Conservation (phyloP, 257 asterid genomes). For the Przewalskia tangutica region DNA sequence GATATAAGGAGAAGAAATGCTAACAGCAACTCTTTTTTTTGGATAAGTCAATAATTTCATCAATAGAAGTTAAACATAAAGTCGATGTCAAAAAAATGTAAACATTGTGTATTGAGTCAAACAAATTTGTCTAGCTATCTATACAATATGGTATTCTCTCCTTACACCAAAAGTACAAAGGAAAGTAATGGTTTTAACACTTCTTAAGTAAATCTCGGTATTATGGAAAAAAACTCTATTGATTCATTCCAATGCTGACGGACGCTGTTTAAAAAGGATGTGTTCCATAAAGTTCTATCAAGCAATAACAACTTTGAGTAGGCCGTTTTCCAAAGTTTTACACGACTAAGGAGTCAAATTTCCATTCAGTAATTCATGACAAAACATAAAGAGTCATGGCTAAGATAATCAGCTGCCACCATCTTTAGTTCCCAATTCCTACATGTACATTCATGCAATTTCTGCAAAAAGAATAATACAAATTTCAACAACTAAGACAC, state of each 20-base stretch:
- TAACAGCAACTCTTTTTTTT: background rate
- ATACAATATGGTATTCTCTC: background rate
- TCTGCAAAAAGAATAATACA: background rate
- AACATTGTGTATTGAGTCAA: background rate
- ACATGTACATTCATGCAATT: background rate
- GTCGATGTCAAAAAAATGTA: background rate
- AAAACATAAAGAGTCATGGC: background rate
- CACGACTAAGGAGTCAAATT: background rate
- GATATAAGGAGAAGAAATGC: background rate
- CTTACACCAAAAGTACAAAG: background rate
- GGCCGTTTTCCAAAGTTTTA: background rate
- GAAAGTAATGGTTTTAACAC: background rate
- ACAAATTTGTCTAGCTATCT: background rate
- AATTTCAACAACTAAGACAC: background rate
- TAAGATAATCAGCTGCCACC: background rate
- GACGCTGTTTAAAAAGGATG: background rate
- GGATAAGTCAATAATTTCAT: background rate
- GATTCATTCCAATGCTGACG: background rate
- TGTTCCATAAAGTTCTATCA: background rate
- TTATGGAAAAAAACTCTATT: background rate
- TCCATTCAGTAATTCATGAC: background rate
- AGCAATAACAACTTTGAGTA: background rate
- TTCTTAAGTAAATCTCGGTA: background rate
- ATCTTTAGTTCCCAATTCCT: background rate
- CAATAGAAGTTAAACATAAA: background rate